Evolutionary conservation across 1,284 basidiomycete genomes (phyloP), one percentile per base, ranked within the genome.

Genomic region (Ceratobasidium sp.): DNA sequence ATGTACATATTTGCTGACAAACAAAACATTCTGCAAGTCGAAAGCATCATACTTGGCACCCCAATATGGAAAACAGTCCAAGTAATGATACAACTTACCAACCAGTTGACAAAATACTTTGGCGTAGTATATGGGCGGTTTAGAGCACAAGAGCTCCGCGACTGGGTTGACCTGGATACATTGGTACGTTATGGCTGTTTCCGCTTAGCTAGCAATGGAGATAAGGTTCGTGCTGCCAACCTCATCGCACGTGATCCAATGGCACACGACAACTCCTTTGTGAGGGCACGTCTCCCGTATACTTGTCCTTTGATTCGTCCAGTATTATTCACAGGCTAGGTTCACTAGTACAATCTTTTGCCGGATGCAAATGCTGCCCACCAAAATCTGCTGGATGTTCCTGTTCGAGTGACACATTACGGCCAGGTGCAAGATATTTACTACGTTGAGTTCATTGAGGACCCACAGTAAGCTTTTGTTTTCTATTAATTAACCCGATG

Each of bases 201-300:
- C 31, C 59, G 71, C 48, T n/a, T 73, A 34, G 58, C 58, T 4
- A 22, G 48, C n/a, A 37, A 39, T 7, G 71, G 71, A 2, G 71
- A 73, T 22, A n/a, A 22, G 11, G 34, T 63, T 54, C 71, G 71
- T 14, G 39, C 27, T 3, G 59, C 59, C 27, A 24, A n/a, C 13
- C 5, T 54, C 6, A 19, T 63, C 3, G 22, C 41, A 6, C 19
- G 31, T 1, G 48, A 63, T 8, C 37, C n/a, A 1, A 19, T n/a
- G n/a, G 71, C 46, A 2, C 71, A 48, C 0, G 71, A 73, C 16
- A 73, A 73, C 24, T 73, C 71, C 19, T 73, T 63, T 24, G 29
- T 73, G 2, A 16, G 49, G 16, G 59, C 54, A 41, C 16, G 71
- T 63, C 2, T 34, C n/a, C 34, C 29, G 19, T 37, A 19, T 22